Evolutionary conservation across 441 rosid genomes (phyloP), one percentile per base, ranked within the genome.

Genomic region (Isatis lusitanica): DNA sequence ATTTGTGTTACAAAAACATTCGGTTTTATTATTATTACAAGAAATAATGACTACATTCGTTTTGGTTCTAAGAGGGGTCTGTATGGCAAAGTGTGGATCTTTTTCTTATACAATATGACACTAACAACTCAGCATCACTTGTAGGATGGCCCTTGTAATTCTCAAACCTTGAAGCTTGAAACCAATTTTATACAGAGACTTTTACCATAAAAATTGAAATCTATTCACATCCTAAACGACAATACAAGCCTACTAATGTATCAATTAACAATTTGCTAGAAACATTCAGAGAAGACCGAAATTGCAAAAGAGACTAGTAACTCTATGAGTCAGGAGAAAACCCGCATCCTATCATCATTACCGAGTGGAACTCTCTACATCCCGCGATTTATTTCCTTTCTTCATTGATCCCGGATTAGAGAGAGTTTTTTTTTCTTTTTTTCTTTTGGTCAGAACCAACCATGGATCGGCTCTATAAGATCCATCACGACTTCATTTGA

Each of bases 401-500:
- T 71, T 63, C 71, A 47, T 7, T 69, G 67, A 57, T 58, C 56
- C 48, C 40, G 33, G 78, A 48, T 64, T 59, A 63, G 39, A 73
- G 76, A 42, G 58, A 70, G 30, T 28, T 53, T 13, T 43, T 26
- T 26, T 26, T 26, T 26, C 28, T 13, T 43, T 26, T 26, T 26
- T 26, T 26, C 28, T 26, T 26, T 61, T 66, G 48, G 63, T 76
- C 79, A 66, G 74, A 75, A 74, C 78, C 76, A 73, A 65, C 47
- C 51, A 78, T 66, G 35, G 24, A 67, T n/a, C 31, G 13, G n/a
- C 53, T 73, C 64, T 30, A 61, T 30, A 48, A 8, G 59, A 47
- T 57, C 51, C 36, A 75, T 86, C 88, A 85, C 5, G 82, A 68
- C 76, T 83, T 83, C 81, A 78, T 79, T 71, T 74, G 84, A 80